Evolutionary conservation across 352 stramenopile genomes (phyloP).

Genomic region (Phytophthora megakarya): DNA sequence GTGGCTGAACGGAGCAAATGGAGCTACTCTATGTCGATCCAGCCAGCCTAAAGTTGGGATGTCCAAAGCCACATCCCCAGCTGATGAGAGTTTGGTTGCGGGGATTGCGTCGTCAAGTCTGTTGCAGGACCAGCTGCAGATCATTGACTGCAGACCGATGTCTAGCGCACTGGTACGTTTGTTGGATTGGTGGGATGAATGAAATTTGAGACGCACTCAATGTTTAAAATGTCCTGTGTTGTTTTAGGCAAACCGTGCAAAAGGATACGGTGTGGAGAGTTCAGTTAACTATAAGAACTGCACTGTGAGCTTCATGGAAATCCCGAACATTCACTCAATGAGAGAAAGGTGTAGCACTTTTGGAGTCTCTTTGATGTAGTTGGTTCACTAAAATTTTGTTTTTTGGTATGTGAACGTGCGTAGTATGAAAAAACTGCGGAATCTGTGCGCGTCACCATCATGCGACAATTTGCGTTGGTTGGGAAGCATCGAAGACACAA

Average conservation of each 20-base stretch:
- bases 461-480: slow-evolving; percentile 94
- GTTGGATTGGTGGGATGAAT: background rate
- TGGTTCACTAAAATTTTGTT: no score
- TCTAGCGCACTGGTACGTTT: slow-evolving; percentile 62
- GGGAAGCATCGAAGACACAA: slow-evolving; percentile 94
- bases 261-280: slow-evolving; percentile 96
- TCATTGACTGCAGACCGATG: slow-evolving; percentile 86
- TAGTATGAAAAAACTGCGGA: slow-evolving; percentile 77
- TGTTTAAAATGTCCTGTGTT: background rate
- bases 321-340: slow-evolving; percentile 99
- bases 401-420: background rate
- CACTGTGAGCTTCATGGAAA: slow-evolving; percentile 97
- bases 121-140: slow-evolving; percentile 72
- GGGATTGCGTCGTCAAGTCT: slow-evolving; percentile 70
- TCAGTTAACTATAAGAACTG: slow-evolving; percentile 95
- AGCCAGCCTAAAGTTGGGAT: slow-evolving; percentile 86
- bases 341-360: slow-evolving; percentile 88
- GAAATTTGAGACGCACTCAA: background rate
- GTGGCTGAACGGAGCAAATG: slow-evolving; percentile 76
- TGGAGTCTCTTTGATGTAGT: no score
- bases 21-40: slow-evolving; percentile 70
- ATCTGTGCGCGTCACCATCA: slow-evolving; percentile 74
- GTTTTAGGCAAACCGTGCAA: slow-evolving; percentile 74
- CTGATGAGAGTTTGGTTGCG: slow-evolving; percentile 73
- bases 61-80: slow-evolving; percentile 75